These are phyloP conservation scores for Handroanthus guayacan DNA, from an alignment of 257 asterid species.

Conservation along the genomic window DNA sequence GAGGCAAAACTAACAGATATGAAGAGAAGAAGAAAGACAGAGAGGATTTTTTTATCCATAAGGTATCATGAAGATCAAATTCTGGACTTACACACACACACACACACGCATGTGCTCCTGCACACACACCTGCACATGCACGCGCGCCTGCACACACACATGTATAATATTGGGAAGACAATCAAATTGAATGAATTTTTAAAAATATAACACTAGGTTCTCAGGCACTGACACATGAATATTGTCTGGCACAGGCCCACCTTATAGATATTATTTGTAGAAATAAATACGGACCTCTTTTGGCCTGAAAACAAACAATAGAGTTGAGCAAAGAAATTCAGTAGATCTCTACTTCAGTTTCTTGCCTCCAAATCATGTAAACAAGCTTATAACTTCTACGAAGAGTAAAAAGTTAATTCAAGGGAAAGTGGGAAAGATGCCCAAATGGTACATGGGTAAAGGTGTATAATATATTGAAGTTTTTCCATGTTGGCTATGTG, in stretches of 20 bases:
- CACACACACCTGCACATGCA: no score
- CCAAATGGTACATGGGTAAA: no score
- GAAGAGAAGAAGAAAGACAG: background rate
- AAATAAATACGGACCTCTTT: background rate
- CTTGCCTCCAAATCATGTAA: conserved; percentile 28
- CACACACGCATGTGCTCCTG: no score
- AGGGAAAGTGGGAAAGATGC: background rate
- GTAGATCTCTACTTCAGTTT: conserved; percentile 24
- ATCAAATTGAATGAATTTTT: no score
- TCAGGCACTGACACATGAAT: background rate
- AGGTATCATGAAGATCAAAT: conserved; percentile 8
- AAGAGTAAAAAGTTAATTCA: conserved; percentile 25
- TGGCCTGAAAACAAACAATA: background rate
- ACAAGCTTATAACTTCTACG: conserved; percentile 16
- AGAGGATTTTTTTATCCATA: conserved; percentile 5
- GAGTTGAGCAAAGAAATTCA: conserved; percentile 2
- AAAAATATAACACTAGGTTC: background rate
- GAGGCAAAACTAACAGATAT: background rate
- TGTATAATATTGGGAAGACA: no score
- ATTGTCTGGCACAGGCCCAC: background rate
- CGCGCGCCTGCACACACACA: no score
- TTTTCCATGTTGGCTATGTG: conserved; percentile 14
- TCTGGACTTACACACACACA: background rate
- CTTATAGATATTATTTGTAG: background rate
- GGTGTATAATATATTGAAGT: background rate